Conservation (phyloP, 2,329 filamentous ascomycete genomes). For the Diplodia scrobiculata region DNA sequence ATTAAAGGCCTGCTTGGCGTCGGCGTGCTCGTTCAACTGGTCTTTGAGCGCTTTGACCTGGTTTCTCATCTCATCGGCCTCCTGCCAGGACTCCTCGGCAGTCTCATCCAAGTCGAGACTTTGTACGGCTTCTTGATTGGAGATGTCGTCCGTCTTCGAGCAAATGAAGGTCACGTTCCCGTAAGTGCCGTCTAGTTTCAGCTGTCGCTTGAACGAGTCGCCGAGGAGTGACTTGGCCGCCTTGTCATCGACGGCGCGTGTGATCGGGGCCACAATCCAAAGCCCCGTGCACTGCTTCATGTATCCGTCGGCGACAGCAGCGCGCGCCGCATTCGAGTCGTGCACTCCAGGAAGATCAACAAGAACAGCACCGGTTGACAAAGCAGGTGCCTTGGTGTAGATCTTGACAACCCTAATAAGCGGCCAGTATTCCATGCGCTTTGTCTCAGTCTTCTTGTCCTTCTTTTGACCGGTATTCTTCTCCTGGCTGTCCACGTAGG, state of each 20-base stretch:
- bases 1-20: constrained; percentile 42
- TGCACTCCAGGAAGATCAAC: constrained; percentile 63
- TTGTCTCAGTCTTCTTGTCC: constrained; percentile 36
- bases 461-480: constrained; percentile 45
- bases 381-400: constrained; percentile 53
- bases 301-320: constrained; percentile 60
- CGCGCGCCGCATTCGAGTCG: constrained; percentile 62
- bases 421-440: constrained; percentile 51
- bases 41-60: constrained; percentile 33
- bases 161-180: constrained; percentile 62
- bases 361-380: constrained; percentile 58
- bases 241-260: constrained; percentile 62
- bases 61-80: constrained; percentile 37
- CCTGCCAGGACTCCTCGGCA: constrained; percentile 35
- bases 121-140: constrained; percentile 49
- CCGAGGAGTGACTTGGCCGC: constrained; percentile 60
- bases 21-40: constrained; percentile 37
- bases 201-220: constrained; percentile 59
- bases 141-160: constrained; percentile 65
- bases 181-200: constrained; percentile 61
- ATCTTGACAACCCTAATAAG: constrained; percentile 59
- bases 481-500: constrained; percentile 60
- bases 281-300: constrained; percentile 62
- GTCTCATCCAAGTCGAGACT: constrained; percentile 44
- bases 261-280: constrained; percentile 66